Conservation (phyloP, 2,329 filamentous ascomycete species). For the Epichloe scottii region DNA sequence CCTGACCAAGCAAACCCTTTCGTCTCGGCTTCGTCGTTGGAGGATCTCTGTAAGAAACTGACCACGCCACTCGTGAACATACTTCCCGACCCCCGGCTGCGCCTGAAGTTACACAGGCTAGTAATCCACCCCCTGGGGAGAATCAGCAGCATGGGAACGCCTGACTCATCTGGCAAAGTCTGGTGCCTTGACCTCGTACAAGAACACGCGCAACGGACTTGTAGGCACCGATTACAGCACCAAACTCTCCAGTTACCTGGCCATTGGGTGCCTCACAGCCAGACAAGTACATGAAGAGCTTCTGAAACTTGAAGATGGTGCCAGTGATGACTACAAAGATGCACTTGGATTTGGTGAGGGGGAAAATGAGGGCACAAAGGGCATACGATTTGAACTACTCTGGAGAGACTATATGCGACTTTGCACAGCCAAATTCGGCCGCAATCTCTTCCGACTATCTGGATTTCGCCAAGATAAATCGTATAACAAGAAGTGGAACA, state of each 20-base stretch:
- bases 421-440: conserved; percentile 57
- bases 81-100: conserved; percentile 38
- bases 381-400: conserved; percentile 59
- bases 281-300: conserved; percentile 61
- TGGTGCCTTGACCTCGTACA: conserved; percentile 51
- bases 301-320: conserved; percentile 55
- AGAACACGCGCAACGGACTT: conserved; percentile 58
- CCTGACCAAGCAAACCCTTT: conserved; percentile 52
- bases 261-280: conserved; percentile 59
- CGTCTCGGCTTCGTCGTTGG: conserved; percentile 41
- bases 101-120: conserved; percentile 41
- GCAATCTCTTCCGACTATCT: conserved; percentile 48
- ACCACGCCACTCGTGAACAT: conserved; percentile 42
- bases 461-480: conserved; percentile 45
- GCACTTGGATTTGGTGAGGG: conserved; percentile 51
- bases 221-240: conserved; percentile 61
- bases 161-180: conserved; percentile 47
- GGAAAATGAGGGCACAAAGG: conserved; percentile 58
- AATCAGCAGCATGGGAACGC: conserved; percentile 44
- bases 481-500: conserved; percentile 36
- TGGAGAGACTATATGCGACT: conserved; percentile 77
- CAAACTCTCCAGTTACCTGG: conserved; percentile 62
- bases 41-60: conserved; percentile 41
- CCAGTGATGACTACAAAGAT: conserved; percentile 23
- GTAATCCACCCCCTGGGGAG: conserved; percentile 60